These are phyloP conservation scores for Suhomyces pyralidae DNA, from an alignment of 805 yeast genomes.

Conservation along the genomic window DNA sequence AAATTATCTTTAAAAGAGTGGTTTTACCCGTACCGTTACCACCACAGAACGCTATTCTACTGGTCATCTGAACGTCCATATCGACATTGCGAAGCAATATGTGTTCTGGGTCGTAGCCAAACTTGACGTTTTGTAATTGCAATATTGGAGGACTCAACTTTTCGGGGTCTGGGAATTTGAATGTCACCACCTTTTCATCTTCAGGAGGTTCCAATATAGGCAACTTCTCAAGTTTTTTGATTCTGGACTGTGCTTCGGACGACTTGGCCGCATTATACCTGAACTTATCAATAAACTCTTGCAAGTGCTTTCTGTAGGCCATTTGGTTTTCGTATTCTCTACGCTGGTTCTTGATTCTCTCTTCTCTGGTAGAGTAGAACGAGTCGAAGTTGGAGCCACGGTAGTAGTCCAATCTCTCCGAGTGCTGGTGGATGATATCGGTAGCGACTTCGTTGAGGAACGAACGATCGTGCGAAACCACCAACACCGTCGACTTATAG, in stretches of 20 bases:
- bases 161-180: constrained; percentile 95
- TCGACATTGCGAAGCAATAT: constrained; percentile 75
- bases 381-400: constrained; percentile 91
- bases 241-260: constrained; percentile 96
- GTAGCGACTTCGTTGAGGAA: constrained; percentile 97
- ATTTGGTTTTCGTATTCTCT: constrained; percentile 97
- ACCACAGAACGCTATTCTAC: constrained; percentile 95
- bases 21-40: constrained; percentile 99
- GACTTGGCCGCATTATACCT: constrained; percentile 98
- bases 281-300: constrained; percentile 91
- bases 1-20: constrained; percentile 79
- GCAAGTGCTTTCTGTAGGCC: constrained; percentile 93
- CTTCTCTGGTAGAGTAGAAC: constrained; percentile 91
- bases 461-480: constrained; percentile 97
- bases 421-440: constrained; percentile 96
- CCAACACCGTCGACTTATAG: constrained; percentile 88
- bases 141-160: constrained; percentile 88
- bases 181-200: constrained; percentile 79
- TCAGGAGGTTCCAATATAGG: constrained; percentile 93
- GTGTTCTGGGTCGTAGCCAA: constrained; percentile 71
- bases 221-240: constrained; percentile 90
- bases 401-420: constrained; percentile 94
- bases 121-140: constrained; percentile 80
- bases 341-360: constrained; percentile 86
- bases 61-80: constrained; percentile 86